Conservation (phyloP, 129 eudicot genomes). For the Ambrosia artemisiifolia region DNA sequence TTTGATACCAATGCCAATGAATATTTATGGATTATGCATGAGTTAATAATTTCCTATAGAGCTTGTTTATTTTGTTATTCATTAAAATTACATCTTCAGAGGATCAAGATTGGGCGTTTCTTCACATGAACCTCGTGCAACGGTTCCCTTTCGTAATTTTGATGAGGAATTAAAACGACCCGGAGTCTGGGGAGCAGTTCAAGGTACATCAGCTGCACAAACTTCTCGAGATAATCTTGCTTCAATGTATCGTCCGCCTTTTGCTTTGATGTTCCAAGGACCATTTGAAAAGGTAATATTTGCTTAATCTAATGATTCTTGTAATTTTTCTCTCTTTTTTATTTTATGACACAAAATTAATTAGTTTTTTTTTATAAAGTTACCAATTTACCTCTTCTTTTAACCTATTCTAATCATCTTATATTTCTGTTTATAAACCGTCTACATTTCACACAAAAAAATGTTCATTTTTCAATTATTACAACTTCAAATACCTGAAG, state of each 20-base stretch:
- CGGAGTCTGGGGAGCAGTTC: constrained; percentile 74
- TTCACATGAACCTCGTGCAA: constrained; percentile 41
- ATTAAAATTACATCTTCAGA: constrained; percentile 19
- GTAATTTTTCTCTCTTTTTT: not conserved
- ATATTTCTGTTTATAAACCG: not conserved
- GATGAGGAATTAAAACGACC: constrained; percentile 71
- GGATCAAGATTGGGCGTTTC: constrained; percentile 46
- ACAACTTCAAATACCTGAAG: not conserved
- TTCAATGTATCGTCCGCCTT: constrained; percentile 83
- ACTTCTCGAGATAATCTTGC: constrained; percentile 80
- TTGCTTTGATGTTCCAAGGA: constrained; percentile 72
- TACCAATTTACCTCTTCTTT: too few species aligned
- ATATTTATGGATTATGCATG: not conserved
- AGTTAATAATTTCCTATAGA: not conserved
- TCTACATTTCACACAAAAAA: not conserved
- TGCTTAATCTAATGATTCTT: not conserved
- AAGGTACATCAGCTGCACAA: constrained; percentile 48
- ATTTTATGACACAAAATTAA: not conserved
- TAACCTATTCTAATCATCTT: too few species aligned
- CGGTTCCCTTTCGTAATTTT: constrained; percentile 80
- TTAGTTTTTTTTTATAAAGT: not conserved
- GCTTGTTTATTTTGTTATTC: not conserved
- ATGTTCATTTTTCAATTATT: not conserved
- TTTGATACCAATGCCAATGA: not conserved
- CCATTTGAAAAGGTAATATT: constrained; percentile 78